Percentiles rank a stretch among this genome's conserved stretches.
These are phyloP conservation scores for Tetrapisispora taiwanensis DNA, from an alignment of 805 yeast genomes.

Conservation along the genomic window DNA sequence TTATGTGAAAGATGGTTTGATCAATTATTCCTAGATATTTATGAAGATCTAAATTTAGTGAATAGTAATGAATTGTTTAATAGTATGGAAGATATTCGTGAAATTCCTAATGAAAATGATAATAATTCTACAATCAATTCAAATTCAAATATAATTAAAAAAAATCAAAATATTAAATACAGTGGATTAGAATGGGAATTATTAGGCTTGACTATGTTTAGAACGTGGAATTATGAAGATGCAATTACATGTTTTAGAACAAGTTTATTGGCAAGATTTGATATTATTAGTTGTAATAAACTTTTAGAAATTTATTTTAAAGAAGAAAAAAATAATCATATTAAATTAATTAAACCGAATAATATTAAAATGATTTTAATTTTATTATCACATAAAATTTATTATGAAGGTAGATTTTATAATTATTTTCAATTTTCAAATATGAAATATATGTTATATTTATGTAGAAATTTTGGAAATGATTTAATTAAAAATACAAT, in stretches of 20 bases:
- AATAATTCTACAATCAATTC: too few species aligned
- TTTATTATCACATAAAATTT: slow-evolving; percentile 38
- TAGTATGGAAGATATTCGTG: slow-evolving; percentile 6
- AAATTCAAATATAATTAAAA: too few species aligned
- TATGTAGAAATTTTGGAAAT: slow-evolving; percentile 18
- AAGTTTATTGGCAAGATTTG: slow-evolving; percentile 48
- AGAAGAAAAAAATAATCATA: slow-evolving; percentile 4
- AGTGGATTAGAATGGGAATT: slow-evolving; percentile 69
- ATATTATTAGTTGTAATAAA: slow-evolving; percentile 45
- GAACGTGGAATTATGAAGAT: slow-evolving; percentile 39
- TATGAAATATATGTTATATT: slow-evolving; percentile 35
- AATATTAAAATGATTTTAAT: slow-evolving; percentile 30
- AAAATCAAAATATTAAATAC: slow-evolving; percentile 30
- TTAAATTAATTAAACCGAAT: slow-evolving; percentile 20
- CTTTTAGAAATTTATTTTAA: slow-evolving; percentile 35
- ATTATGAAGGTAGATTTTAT: slow-evolving; percentile 61
- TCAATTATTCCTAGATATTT: slow-evolving; percentile 26
- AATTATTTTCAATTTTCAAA: slow-evolving; percentile 41
- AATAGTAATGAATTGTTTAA: background rate
- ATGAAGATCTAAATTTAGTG: slow-evolving; percentile 27
- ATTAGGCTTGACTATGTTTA: slow-evolving; percentile 45
- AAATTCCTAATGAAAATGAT: background rate
- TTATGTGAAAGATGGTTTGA: slow-evolving; percentile 29
- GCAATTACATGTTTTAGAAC: slow-evolving; percentile 46
- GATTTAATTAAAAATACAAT: slow-evolving; percentile 17